Evolutionary conservation across 2,329 filamentous ascomycete genomes (phyloP).

Genomic region (Fusarium brachygibbosum): DNA sequence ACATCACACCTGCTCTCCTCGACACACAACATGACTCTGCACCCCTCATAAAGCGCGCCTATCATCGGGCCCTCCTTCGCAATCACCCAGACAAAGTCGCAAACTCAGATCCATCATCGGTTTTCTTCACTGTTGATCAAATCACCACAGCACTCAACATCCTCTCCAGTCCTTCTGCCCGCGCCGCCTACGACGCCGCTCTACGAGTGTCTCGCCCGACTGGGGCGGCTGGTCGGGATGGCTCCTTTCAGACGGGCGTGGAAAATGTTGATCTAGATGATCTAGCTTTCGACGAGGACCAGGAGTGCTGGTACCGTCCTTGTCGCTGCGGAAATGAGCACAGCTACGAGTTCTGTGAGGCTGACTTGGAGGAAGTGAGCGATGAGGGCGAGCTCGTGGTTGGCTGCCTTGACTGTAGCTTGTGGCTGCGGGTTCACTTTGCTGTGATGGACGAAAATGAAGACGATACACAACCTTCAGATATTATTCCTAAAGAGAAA

Average conservation of each 20-base stretch:
- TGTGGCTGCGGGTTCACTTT: conserved; percentile 76
- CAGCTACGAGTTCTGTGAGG: conserved; percentile 71
- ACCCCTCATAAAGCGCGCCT: conserved; percentile 71
- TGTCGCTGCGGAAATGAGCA: conserved; percentile 75
- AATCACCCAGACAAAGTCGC: conserved; percentile 74
- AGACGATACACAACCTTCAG: conserved; percentile 24
- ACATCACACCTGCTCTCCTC: conserved; percentile 64
- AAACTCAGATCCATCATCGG: conserved; percentile 45
- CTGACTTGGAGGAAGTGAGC: conserved; percentile 70
- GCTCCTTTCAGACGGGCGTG: conserved; percentile 68
- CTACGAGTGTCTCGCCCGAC: conserved; percentile 56
- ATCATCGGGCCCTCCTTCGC: conserved; percentile 73
- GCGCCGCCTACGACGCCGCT: conserved; percentile 67
- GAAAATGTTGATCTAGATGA: conserved; percentile 77
- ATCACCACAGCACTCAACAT: conserved; percentile 71
- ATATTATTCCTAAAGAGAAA: conserved; percentile 35
- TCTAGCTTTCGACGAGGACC: conserved; percentile 64
- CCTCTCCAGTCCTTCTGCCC: conserved; percentile 64
- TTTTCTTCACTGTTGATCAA: conserved; percentile 73
- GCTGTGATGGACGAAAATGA: conserved; percentile 62
- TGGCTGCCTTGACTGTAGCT: conserved; percentile 74
- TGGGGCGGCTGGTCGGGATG: conserved; percentile 30
- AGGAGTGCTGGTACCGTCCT: conserved; percentile 65
- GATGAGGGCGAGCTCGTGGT: conserved; percentile 73
- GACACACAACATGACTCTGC: conserved; percentile 59